A percentile compares a stretch with the other conserved stretches of the same genome.
Conservation (phyloP, 2,329 filamentous ascomycete species). For the Mollisiaceae sp. region DNA sequence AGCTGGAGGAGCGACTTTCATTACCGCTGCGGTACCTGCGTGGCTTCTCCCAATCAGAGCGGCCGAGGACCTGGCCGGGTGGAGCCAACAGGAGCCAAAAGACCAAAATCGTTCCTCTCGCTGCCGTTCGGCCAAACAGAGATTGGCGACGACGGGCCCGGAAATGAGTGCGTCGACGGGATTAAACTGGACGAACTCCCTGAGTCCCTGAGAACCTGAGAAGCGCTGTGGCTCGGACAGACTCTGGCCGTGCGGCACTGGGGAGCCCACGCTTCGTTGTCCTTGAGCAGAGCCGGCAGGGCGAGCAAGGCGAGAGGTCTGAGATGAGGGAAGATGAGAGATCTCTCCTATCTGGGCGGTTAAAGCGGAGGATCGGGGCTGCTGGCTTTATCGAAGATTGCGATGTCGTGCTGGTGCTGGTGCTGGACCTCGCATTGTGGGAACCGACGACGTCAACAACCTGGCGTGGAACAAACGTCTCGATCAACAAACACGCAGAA, state of each 20-base stretch:
- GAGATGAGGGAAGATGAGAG: neutral
- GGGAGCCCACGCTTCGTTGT: neutral
- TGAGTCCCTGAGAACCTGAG: neutral
- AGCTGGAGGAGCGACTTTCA: neutral
- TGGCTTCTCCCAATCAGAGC: neutral
- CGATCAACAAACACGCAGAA: neutral
- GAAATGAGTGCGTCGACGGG: neutral
- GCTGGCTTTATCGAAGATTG: conserved; percentile 8
- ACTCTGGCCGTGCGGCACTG: neutral
- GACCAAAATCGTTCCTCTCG: neutral
- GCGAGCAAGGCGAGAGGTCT: neutral
- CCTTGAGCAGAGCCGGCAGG: neutral
- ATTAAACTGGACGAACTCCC: neutral
- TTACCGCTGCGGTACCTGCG: neutral
- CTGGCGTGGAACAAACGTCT: neutral
- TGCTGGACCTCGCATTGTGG: neutral
- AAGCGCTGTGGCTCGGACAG: neutral
- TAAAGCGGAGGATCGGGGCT: neutral
- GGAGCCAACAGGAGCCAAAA: neutral
- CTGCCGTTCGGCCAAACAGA: neutral
- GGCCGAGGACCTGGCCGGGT: neutral
- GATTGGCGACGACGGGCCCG: neutral
- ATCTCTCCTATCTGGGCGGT: conserved; percentile 6
- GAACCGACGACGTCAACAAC: neutral
- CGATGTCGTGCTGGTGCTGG: neutral